phyloP scores from a whole-genome alignment of 805 yeast species.

The Ogataea wickerhamii region DNA sequence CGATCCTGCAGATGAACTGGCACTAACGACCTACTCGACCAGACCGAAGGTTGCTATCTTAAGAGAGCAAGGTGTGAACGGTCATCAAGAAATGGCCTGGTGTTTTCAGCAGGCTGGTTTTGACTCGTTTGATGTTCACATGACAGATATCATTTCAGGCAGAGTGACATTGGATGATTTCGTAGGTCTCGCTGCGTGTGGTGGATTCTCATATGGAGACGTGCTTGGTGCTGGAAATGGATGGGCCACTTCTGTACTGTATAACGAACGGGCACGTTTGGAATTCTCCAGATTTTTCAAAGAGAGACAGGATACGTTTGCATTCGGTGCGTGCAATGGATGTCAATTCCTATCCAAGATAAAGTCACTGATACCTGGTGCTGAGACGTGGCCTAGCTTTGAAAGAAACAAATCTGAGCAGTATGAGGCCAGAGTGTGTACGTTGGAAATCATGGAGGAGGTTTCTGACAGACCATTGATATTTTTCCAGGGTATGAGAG shows the following conservation, averaged over 20 bases:
- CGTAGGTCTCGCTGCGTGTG: conserved; percentile 96
- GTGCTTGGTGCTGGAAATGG: conserved; percentile 98
- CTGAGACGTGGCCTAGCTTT: conserved; percentile 93
- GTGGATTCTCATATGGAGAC: conserved; percentile 98
- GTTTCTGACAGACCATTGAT: conserved; percentile 51
- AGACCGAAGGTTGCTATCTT: conserved; percentile 91
- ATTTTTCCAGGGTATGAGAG: conserved; percentile 85
- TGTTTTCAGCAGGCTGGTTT: conserved; percentile 94
- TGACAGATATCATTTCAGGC: conserved; percentile 85
- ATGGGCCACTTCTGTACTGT: conserved; percentile 96
- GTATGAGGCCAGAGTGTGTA: conserved; percentile 90
- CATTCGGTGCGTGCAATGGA: conserved; percentile 98
- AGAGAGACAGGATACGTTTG: conserved; percentile 86
- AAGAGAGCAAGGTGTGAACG: conserved; percentile 98
- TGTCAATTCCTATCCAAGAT: conserved; percentile 93
- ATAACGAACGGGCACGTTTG: conserved; percentile 68
- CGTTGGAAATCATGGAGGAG: conserved; percentile 70
- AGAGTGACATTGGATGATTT: conserved; percentile 69
- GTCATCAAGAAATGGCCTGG: conserved; percentile 98
- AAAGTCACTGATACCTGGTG: conserved; percentile 84
- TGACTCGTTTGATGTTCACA: conserved; percentile 90
- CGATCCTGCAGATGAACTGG: conserved; percentile 50
- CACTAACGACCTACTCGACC: conserved; percentile 32
- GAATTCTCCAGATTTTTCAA: conserved; percentile 82
- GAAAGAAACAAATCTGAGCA: conserved; percentile 91